These are phyloP conservation scores for Fusarium mangiferae DNA, from an alignment of 2,329 filamentous ascomycete genomes.

Conservation along the genomic window DNA sequence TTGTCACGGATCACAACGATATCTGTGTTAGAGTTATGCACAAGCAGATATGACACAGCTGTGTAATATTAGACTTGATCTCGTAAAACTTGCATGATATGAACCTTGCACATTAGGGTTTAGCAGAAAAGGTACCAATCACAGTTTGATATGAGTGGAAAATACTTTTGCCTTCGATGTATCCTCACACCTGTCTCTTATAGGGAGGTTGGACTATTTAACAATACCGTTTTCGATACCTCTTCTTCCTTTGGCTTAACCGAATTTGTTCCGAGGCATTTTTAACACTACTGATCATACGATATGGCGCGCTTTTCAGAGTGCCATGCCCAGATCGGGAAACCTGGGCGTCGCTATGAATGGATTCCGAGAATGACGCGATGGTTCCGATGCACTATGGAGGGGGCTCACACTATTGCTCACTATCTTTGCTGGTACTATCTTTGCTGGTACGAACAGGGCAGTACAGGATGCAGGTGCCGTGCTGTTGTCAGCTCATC, in stretches of 20 bases:
- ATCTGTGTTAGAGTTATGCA: too few species aligned
- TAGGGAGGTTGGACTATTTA: not conserved
- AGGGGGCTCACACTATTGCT: not conserved
- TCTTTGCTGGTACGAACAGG: not conserved
- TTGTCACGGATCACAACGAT: not conserved
- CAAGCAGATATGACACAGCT: too few species aligned
- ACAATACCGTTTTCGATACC: not conserved
- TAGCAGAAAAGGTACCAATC: accelerated
- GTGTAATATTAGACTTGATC: accelerated
- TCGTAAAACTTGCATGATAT: accelerated
- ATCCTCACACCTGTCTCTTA: not conserved
- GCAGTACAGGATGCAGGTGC: not conserved
- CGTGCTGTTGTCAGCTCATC: too few species aligned
- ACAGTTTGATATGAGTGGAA: too few species aligned
- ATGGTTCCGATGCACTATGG: too few species aligned
- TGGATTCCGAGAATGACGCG: not conserved
- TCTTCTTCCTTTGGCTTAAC: too few species aligned
- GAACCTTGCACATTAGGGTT: not conserved
- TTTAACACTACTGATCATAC: too few species aligned
- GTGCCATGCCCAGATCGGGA: not conserved
- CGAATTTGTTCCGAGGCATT: accelerated
- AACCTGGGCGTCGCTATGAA: not conserved
- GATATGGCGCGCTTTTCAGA: not conserved
- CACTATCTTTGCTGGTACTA: too few species aligned
- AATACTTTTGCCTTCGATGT: not conserved